Conservation (phyloP, 1,284 basidiomycete genomes). For the Uromyces viciae-fabae region DNA sequence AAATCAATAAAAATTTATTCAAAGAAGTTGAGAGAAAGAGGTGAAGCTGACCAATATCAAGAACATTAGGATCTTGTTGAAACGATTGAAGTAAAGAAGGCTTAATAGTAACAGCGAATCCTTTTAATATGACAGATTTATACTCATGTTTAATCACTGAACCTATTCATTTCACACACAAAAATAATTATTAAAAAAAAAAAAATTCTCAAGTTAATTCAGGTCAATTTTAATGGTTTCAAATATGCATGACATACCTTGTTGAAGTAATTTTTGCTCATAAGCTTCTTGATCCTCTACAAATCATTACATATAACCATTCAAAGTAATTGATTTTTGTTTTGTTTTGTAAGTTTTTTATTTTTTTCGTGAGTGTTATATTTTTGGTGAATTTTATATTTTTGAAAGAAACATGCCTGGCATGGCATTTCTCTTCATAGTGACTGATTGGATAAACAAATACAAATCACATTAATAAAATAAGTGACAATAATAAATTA, state of each 20-base stretch:
- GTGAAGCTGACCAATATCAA: background rate
- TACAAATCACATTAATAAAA: background rate
- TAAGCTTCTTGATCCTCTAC: background rate
- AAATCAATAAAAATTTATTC: background rate
- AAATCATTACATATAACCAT: background rate
- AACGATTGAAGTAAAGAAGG: background rate
- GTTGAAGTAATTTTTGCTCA: background rate
- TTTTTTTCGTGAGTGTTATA: background rate
- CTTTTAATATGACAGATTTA: constrained; percentile 12
- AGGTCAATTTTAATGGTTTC: no score
- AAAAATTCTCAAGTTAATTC: no score
- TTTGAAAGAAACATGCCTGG: background rate
- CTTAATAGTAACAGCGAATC: background rate
- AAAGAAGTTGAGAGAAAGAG: background rate
- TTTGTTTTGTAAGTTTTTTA: background rate
- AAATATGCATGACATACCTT: no score
- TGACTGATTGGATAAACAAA: constrained; percentile 5
- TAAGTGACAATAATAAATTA: background rate
- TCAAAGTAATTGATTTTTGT: background rate
- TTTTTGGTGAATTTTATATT: background rate
- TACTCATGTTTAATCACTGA: constrained; percentile 14
- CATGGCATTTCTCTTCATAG: background rate
- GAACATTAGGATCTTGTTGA: background rate
- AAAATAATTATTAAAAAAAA: background rate
- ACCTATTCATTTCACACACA: background rate